Percentiles rank a stretch among this genome's conserved stretches.
Evolutionary conservation across 495 filamentous ascomycete species (phyloP).

Genomic region (Trichocladium uniseriatum): DNA sequence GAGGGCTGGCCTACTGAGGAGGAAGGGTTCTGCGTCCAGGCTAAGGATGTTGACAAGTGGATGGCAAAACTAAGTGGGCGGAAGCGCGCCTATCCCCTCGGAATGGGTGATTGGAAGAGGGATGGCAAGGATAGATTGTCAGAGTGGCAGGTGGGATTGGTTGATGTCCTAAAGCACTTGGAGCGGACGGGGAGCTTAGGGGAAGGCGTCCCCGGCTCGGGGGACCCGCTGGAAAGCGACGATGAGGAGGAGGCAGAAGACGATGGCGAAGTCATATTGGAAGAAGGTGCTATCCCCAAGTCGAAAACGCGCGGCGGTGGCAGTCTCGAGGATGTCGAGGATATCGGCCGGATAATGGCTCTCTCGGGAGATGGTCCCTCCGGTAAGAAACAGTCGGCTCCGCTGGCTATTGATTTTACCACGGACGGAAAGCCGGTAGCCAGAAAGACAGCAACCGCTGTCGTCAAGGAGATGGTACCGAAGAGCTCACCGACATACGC

Average conservation of each 20-base stretch:
- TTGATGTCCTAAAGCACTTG: slow-evolving; percentile 57
- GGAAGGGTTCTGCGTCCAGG: slow-evolving; percentile 87
- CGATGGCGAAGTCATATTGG: slow-evolving; percentile 49
- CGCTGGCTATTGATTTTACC: slow-evolving; percentile 82
- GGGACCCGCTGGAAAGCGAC: slow-evolving; percentile 74
- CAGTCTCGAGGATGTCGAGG: slow-evolving; percentile 69
- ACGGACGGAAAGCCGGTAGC: slow-evolving; percentile 44
- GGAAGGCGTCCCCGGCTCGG: slow-evolving; percentile 72
- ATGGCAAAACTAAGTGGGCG: slow-evolving; percentile 81
- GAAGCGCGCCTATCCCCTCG: slow-evolving; percentile 72
- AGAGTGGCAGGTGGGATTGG: slow-evolving; percentile 72
- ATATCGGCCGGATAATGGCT: slow-evolving; percentile 60
- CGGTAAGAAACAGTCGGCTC: slow-evolving; percentile 21
- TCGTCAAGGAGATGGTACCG: slow-evolving; percentile 85
- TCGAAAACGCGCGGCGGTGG: slow-evolving; percentile 36
- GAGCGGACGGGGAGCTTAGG: slow-evolving; percentile 55
- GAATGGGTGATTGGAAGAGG: slow-evolving; percentile 75
- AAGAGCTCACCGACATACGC: slow-evolving; percentile 77
- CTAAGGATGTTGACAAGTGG: slow-evolving; percentile 84
- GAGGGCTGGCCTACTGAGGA: slow-evolving; percentile 85
- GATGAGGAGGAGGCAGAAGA: slow-evolving; percentile 53
- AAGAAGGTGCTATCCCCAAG: slow-evolving; percentile 28
- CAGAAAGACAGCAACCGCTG: slow-evolving; percentile 34
- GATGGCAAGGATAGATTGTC: slow-evolving; percentile 53
- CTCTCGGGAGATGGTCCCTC: slow-evolving; percentile 31